phyloP scores from a whole-genome alignment of 176 grass and related monocot species.

The Luzula sylvatica region DNA sequence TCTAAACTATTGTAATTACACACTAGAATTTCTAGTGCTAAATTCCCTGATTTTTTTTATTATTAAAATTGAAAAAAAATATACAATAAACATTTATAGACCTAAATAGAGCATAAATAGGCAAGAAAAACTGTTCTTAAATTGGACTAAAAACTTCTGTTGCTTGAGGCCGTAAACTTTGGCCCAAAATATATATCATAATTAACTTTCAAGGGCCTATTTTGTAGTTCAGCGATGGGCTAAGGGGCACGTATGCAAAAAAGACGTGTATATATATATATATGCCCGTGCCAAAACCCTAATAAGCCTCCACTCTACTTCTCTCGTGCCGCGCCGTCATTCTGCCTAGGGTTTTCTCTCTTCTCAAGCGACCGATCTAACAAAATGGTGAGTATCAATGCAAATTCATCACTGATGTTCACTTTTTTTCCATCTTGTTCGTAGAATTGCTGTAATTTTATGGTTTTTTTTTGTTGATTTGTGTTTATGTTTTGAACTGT shows the following conservation, averaged over 20 bases:
- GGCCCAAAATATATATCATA: background rate
- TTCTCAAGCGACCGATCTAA: background rate
- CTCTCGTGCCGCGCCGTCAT: constrained; percentile 9
- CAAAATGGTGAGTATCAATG: constrained; percentile 4
- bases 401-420: background rate
- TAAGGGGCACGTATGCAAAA: background rate
- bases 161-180: too few relatives aligned
- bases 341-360: constrained; percentile 13
- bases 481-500: background rate
- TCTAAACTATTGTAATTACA: too few relatives aligned
- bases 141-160: too few relatives aligned
- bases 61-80: too few relatives aligned
- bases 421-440: background rate
- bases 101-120: too few relatives aligned
- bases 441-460: background rate
- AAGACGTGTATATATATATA: background rate
- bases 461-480: background rate
- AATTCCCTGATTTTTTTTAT: too few relatives aligned
- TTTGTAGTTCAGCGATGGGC: background rate
- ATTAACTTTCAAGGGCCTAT: background rate
- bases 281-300: constrained; percentile 10
- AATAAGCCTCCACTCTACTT: background rate
- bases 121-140: too few relatives aligned
- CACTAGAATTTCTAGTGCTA: too few relatives aligned
- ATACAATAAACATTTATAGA: too few relatives aligned